Percentiles rank a stretch among this genome's conserved stretches.
phyloP scores from a whole-genome alignment of 2,329 filamentous ascomycete species.

The Calonectria montana region DNA sequence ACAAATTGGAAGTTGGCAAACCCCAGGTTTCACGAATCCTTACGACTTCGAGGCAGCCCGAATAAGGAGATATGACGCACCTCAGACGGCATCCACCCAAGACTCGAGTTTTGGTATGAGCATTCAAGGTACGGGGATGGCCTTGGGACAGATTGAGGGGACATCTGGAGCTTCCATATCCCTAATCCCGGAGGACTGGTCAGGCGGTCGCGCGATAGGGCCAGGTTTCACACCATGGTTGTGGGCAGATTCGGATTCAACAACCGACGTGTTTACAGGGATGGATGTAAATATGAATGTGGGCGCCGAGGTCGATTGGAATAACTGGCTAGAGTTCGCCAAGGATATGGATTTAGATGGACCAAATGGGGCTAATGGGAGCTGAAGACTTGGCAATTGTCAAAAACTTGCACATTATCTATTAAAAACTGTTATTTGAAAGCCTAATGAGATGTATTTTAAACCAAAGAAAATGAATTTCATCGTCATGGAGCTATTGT shows the following conservation, averaged over 20 bases:
- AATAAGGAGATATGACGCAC: neutral
- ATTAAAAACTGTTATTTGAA: neutral
- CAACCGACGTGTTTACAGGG: constrained; percentile 38
- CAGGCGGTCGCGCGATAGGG: constrained; percentile 5
- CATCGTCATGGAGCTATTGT: neutral
- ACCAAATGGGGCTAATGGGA: neutral
- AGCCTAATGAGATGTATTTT: too few species aligned
- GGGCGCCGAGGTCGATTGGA: constrained; percentile 49
- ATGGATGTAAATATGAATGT: constrained; percentile 45
- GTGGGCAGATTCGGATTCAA: constrained; percentile 46
- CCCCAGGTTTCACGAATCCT: neutral
- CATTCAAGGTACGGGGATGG: too few species aligned
- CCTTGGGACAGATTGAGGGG: neutral
- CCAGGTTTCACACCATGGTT: constrained; percentile 45
- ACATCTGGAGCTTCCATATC: neutral
- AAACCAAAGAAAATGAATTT: too few species aligned
- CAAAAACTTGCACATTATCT: neutral
- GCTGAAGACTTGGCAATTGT: neutral
- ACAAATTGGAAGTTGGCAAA: neutral
- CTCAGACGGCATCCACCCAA: neutral
- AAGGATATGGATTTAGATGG: constrained; percentile 43
- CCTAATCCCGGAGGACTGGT: constrained; percentile 7
- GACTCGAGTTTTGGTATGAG: neutral
- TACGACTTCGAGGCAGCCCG: neutral
- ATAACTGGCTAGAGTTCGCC: constrained; percentile 50